Conservation (phyloP, 345 rosid genomes). For the Theobroma cacao region DNA sequence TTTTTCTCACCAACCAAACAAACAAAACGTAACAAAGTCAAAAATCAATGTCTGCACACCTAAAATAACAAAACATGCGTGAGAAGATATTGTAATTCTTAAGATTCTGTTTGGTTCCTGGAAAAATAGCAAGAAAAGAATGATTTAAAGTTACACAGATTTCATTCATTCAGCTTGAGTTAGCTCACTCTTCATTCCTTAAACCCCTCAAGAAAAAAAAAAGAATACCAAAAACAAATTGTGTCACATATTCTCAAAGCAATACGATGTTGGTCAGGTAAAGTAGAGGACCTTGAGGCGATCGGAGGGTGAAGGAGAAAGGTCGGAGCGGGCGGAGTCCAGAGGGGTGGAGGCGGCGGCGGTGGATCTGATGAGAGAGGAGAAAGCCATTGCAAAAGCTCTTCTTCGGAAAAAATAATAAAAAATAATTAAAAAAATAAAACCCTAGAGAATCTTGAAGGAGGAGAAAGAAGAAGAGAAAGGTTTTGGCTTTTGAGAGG, state of each 20-base stretch:
- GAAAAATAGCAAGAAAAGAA: not conserved
- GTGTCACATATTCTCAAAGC: not conserved
- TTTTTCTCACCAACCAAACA: conserved; percentile 2
- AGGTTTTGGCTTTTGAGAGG: conserved; percentile 17
- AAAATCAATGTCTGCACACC: not conserved
- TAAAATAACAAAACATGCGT: not conserved
- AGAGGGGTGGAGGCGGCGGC: conserved; percentile 34
- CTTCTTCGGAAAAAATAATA: not conserved
- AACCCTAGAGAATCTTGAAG: not conserved
- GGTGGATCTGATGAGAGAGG: conserved; percentile 67
- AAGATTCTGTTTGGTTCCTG: not conserved
- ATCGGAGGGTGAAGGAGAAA: conserved; percentile 37
- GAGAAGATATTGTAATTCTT: not conserved
- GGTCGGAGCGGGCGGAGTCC: conserved; percentile 35
- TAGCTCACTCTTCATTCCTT: not conserved
- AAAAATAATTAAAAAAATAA: not conserved
- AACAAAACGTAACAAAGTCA: not conserved
- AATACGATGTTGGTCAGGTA: not conserved
- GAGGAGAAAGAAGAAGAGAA: not conserved
- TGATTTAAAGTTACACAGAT: not conserved
- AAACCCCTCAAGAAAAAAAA: not conserved
- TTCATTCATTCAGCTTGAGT: not conserved
- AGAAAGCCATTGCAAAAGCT: conserved; percentile 51
- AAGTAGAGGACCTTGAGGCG: conserved; percentile 52
- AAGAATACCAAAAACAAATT: not conserved